phyloP scores from a whole-genome alignment of 805 yeast genomes.

The Candida yuanshanica region DNA sequence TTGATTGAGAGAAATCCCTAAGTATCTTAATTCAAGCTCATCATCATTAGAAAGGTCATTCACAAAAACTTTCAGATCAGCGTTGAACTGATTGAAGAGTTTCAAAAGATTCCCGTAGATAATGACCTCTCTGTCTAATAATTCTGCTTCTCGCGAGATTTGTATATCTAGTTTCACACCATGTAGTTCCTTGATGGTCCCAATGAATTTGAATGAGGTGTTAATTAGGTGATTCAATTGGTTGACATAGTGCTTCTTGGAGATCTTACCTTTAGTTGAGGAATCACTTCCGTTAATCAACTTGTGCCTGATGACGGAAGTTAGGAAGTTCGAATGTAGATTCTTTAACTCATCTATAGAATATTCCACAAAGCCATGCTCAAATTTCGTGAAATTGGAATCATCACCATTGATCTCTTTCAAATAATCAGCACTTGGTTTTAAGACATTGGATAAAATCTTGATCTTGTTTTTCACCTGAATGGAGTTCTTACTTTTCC shows the following conservation, averaged over 20 bases:
- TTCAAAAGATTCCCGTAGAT: conserved; percentile 36
- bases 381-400: conserved; percentile 1
- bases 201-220: conserved; percentile 34
- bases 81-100: conserved; percentile 40
- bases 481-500: neutral
- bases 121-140: conserved; percentile 9
- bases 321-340: conserved; percentile 30
- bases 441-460: conserved; percentile 24
- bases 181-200: conserved; percentile 33
- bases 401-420: conserved; percentile 11
- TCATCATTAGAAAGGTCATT: conserved; percentile 51
- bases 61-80: conserved; percentile 35
- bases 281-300: conserved; percentile 25
- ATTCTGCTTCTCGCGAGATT: conserved; percentile 21
- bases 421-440: conserved; percentile 24
- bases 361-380: conserved; percentile 24
- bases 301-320: conserved; percentile 31
- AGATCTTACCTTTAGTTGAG: conserved; percentile 28
- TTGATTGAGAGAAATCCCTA: conserved; percentile 32
- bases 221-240: conserved; percentile 35
- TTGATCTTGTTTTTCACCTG: conserved; percentile 20
- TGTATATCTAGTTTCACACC: conserved; percentile 26
- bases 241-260: conserved; percentile 36
- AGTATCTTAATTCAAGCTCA: conserved; percentile 39
- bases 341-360: conserved; percentile 46